Evolutionary conservation across 2,329 filamentous ascomycete genomes (phyloP), one percentile per base, ranked within the genome.

Genomic region (Arthrobotrys pseudoclavata): DNA sequence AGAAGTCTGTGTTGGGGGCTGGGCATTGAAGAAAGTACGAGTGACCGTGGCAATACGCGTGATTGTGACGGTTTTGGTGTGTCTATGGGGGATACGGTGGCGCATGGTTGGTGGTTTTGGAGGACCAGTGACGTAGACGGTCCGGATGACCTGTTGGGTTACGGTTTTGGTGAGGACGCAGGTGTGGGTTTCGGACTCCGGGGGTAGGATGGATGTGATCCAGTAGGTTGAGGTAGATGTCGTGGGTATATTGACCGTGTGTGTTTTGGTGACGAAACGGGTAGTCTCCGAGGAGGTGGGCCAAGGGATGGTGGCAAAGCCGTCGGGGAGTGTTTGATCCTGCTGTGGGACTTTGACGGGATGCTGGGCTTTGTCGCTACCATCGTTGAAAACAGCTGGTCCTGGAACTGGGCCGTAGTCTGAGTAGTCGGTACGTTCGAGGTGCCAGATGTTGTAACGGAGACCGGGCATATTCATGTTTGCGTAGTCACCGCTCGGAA

Each of bases 401-500:
- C 74, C 74, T 3, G 74, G 74, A 13, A 71, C 57, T 12, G 62
- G 69, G 18, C 63, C 69, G 45, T 78, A 78, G n/a, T 72, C 74
- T 12, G 62, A 62, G 48, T 64, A 78, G n/a, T 52, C 62, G 7
- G 45, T 18, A 13, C 74, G 74, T 2, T 48, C 61, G 0, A 68
- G 74, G 24, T 71, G 64, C 72, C 72, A 76, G 31, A 78, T 72
- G 62, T 78, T 72, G 47, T 71, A 78, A n/a, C 67, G 61, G 9
- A 78, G 67, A 12, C 74, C 74, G 2, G 74, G 74, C 67, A 72
- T 78, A 9, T 78, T 72, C 42, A 72, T 34, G 31, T 72, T 78
- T 4, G 69, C 61, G 34, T 78, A 78, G 20, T 78, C 68, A 12
- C 67, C 62, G 20, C 67, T 34, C 6, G 74, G 74, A n/a, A 78